Conservation (phyloP, 345 rosid species). For the Erucastrum elatum region DNA sequence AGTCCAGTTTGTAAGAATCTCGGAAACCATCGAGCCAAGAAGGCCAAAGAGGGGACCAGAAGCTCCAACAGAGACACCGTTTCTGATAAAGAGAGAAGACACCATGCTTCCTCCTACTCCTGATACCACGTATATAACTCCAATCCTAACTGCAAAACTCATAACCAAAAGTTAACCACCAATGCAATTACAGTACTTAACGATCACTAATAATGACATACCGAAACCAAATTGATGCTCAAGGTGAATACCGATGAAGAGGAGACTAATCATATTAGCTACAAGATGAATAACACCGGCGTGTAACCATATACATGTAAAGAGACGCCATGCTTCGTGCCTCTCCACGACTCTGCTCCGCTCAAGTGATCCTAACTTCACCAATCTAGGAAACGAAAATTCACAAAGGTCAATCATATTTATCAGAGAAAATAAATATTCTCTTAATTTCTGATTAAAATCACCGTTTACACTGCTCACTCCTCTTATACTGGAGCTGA, state of each 20-base stretch:
- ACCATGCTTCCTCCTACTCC: conserved; percentile 83
- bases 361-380: conserved; percentile 75
- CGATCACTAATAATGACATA: conserved; percentile 25
- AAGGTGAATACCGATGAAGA: conserved; percentile 87
- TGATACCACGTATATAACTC: conserved; percentile 59
- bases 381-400: conserved; percentile 46
- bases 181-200: not conserved
- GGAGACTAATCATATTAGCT: conserved; percentile 74
- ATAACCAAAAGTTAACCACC: not conserved
- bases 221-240: conserved; percentile 96
- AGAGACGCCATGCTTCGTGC: conserved; percentile 87
- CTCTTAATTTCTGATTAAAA: too few species aligned
- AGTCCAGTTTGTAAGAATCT: conserved; percentile 86
- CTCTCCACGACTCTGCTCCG: conserved; percentile 62
- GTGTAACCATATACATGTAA: conserved; percentile 89
- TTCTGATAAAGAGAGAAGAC: conserved; percentile 64
- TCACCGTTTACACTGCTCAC: too few species aligned
- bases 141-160: conserved; percentile 64
- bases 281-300: conserved; percentile 84
- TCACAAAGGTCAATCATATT: not conserved
- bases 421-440: too few species aligned
- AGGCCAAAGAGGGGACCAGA: conserved; percentile 97
- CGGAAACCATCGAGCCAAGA: conserved; percentile 97
- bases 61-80: conserved; percentile 85
- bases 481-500: too few species aligned